Evolutionary conservation across 768 basidiomycete species (phyloP).

Genomic region (Xerocomus spinulosus): DNA sequence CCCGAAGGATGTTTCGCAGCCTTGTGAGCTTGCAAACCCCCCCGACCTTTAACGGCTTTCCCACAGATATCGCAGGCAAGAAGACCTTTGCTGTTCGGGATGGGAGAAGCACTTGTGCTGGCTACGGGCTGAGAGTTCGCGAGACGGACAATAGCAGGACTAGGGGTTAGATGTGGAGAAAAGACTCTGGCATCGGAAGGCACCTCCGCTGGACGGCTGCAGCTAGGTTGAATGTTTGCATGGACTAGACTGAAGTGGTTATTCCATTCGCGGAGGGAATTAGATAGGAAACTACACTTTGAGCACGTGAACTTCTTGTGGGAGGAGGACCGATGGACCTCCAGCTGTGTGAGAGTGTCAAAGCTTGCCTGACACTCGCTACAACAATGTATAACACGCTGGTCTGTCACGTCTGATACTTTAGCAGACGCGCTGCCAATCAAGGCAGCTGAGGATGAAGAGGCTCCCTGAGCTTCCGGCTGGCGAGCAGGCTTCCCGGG

Average conservation of each 20-base stretch:
- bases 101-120: slow-evolving; percentile 6
- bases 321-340: slow-evolving; percentile 17
- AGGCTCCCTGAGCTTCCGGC: slow-evolving; percentile 1
- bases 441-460: neutral
- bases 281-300: slow-evolving; percentile 17
- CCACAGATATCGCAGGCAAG: slow-evolving; percentile 21
- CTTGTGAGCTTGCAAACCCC: slow-evolving; percentile 23
- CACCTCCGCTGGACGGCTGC: slow-evolving; percentile 6
- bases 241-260: slow-evolving; percentile 23
- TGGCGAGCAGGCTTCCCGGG: slow-evolving; percentile 2
- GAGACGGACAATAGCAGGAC: slow-evolving; percentile 14
- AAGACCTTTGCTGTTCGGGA: slow-evolving; percentile 4
- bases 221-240: slow-evolving; percentile 1
- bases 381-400: slow-evolving; percentile 13
- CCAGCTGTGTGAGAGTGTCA: slow-evolving; percentile 13
- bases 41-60: slow-evolving; percentile 17
- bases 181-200: slow-evolving; percentile 2
- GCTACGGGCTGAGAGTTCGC: slow-evolving; percentile 16
- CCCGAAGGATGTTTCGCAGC: slow-evolving; percentile 21
- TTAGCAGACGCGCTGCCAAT: neutral
- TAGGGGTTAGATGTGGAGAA: slow-evolving; percentile 7
- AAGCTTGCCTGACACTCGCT: slow-evolving; percentile 18
- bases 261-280: slow-evolving; percentile 28
- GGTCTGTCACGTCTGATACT: neutral
- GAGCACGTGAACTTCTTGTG: slow-evolving; percentile 23